Conservation (phyloP, 441 rosid genomes). For the Brassica balearica region DNA sequence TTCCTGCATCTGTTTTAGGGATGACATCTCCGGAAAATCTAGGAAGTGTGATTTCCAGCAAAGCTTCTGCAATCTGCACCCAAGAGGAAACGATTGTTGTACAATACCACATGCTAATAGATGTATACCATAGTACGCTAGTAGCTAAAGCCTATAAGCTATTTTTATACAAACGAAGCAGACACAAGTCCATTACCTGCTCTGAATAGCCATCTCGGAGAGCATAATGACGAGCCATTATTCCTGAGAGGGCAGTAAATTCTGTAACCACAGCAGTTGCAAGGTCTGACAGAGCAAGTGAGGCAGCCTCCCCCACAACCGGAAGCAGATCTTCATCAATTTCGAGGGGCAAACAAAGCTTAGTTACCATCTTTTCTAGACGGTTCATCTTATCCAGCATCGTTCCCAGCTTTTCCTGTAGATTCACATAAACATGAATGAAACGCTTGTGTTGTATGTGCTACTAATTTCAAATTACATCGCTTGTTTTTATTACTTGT, state of each 20-base stretch:
- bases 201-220: conserved; percentile 88
- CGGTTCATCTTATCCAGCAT: conserved; percentile 88
- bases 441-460: conserved; percentile 12
- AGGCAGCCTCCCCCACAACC: conserved; percentile 76
- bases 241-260: conserved; percentile 91
- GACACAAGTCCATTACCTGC: conserved; percentile 58
- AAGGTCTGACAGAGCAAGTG: conserved; percentile 98
- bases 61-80: conserved; percentile 88
- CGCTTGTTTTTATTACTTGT: conserved; percentile 15
- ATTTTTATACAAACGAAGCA: not conserved
- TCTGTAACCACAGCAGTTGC: conserved; percentile 93
- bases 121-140: conserved; percentile 16
- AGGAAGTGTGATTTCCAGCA: conserved; percentile 87
- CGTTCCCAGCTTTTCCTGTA: conserved; percentile 95
- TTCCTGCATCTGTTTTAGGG: conserved; percentile 89
- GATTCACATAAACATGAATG: conserved; percentile 26
- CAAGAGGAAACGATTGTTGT: conserved; percentile 27
- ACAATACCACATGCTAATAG: conserved; percentile 4
- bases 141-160: not conserved
- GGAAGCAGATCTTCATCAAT: conserved; percentile 60
- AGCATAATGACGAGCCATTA: conserved; percentile 98
- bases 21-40: conserved; percentile 90
- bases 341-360: conserved; percentile 62
- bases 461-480: conserved; percentile 17
- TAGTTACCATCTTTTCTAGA: conserved; percentile 60